Base-by-base conservation (phyloP, 2,329 filamentous ascomycete genomes). In the Diaporthe sp. region DNA sequence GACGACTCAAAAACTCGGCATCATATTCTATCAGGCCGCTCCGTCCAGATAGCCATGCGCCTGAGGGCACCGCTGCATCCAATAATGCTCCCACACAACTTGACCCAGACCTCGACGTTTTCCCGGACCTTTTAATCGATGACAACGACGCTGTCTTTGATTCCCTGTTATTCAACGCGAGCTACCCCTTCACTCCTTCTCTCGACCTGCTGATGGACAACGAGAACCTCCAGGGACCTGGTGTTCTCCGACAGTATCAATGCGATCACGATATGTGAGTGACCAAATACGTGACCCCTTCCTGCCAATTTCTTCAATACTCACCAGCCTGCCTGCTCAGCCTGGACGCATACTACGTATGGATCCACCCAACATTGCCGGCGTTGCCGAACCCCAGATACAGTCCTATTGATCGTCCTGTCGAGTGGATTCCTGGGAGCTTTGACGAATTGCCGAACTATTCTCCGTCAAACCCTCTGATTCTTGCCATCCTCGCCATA, bases 201-300 rank as follows among this genome's bases (percentile, higher is more conserved):
- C 55, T 58, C 31, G 55, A 37, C 3, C 5, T 58, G 8, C 31
- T 58, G 15, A 8, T 58, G 31, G 31, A 37, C 31, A 12, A 8
- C 1, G 6, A 58, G 31, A 17, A 58, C n/a, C 17, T 37, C 9
- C 55, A 37, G 13, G 1, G 13, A 0, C 55, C 10, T 13, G 55
- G 55, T 12, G 19, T 58, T 13, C 55, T 58, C 19, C 55, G 55
- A 19, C 55, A 58, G 55, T 58, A 58, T 37, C 31, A 17, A 37
- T 58, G 55, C 22, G 55, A 58, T 37, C 55, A 58, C 31, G 55
- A 58, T n/a, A 58, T 58, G 55, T 58, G 19, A 58, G 55, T 58
- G 22, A 7, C 28, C 8, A 3, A 19, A 58, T 58, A 22, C 17
- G 19, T 22, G 15, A 10, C 28, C 19, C 9, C 19, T 5, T 34